Evolutionary conservation across 2,329 filamentous ascomycete species (phyloP).

Genomic region (Teratosphaeria viscida): DNA sequence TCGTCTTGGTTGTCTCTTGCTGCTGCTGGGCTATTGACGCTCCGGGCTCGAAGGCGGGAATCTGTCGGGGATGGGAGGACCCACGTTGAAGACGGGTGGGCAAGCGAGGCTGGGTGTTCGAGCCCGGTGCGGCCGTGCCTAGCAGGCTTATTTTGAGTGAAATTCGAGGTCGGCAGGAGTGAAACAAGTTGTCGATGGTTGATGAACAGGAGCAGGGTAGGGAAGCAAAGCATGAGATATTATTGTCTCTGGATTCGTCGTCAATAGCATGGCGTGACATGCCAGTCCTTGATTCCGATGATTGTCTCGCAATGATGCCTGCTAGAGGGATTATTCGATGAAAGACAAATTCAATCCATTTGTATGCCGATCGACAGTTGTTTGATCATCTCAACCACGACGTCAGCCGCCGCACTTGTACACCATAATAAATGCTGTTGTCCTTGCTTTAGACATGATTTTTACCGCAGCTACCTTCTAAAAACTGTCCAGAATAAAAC

Average conservation of each 20-base stretch:
- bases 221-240: neutral
- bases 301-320: too few relatives aligned
- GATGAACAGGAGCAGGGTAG: neutral
- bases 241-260: neutral
- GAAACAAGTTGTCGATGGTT: neutral
- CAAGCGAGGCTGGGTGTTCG: neutral
- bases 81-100: neutral
- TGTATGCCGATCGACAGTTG: too few relatives aligned
- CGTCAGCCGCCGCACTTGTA: too few relatives aligned
- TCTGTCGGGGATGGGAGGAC: neutral
- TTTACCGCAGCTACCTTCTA: neutral
- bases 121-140: slow-evolving; percentile 1
- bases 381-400: too few relatives aligned
- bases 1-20: slow-evolving; percentile 14
- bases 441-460: neutral
- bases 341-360: too few relatives aligned
- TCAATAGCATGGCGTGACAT: too few relatives aligned
- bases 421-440: neutral
- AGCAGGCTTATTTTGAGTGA: slow-evolving; percentile 9
- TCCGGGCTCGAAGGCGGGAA: slow-evolving; percentile 5
- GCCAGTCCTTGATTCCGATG: too few relatives aligned
- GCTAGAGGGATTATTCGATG: too few relatives aligned
- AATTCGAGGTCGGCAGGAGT: slow-evolving; percentile 1
- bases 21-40: slow-evolving; percentile 13
- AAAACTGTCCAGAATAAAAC: neutral